Evolutionary conservation across 306 rosid species (phyloP), one percentile per base, ranked within the genome.

Genomic region (Cicer yamashitae): DNA sequence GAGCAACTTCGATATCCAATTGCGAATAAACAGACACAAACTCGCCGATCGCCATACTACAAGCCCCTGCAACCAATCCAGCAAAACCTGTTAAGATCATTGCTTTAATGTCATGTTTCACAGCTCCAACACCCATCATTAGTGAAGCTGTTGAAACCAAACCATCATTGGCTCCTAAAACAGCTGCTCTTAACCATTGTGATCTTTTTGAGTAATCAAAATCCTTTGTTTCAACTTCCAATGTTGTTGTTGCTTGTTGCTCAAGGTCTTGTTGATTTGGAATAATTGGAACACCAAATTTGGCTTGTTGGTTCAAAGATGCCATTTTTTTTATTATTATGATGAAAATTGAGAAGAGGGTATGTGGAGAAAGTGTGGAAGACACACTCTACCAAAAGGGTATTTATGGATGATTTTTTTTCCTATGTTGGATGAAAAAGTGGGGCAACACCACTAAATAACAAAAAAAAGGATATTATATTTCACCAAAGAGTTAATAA

Each of bases 1-100:
- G 99, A 6, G 98, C 91, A 43, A 94, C 20, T 75, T 89, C 99
- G 7, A 88, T 89, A 76, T 94, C 99, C 54, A 89, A 44, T 47
- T 94, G 99, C 0, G 99, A 92, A 75, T 92, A 89, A 3, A 94
- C 99, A 1, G 99, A 94, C 18, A 94, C 99, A 46, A 89, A 94
- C 82, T 94, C 99, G 0, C 99, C 97, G 3, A 94, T 94, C 8
- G 99, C 99, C 99, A 94, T 94, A 74, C 99, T 94, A 7, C 93
- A 94, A 0, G 97, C 98, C 0, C 99, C 99, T 0, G 97, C 99
- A 0, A 94, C 92, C 1, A 94, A 75, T 1, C 97, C 97, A 0
- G 98, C 97, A 10, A 94, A 92, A 12, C 99, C 99, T 0, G 93
- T 64, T 10, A 94, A 80, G 62, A 94, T 94, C 99, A 94, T 94